A percentile compares a stretch with the other conserved stretches of the same genome.
phyloP scores from a whole-genome alignment of 768 basidiomycete species.

The Pleurotus sapidus region DNA sequence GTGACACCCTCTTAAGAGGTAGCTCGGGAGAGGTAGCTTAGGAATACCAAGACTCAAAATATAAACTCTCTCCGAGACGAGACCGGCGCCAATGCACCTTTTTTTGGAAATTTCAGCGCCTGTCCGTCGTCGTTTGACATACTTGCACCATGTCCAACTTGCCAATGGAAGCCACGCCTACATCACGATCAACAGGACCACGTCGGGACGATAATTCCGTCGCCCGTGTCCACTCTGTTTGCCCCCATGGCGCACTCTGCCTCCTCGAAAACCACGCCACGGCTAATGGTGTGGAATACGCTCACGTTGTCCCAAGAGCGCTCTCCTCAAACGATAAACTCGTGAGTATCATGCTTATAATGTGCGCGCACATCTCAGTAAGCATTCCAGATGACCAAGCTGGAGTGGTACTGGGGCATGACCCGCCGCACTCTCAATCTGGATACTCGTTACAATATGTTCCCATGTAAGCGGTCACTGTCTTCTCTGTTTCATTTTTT shows the following conservation, averaged over 20 bases:
- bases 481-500: not conserved
- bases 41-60: too few species aligned
- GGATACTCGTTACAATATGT: conserved; percentile 15
- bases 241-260: not conserved
- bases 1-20: too few species aligned
- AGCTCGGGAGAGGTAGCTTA: too few species aligned
- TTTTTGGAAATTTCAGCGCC: too few species aligned
- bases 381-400: conserved; percentile 7
- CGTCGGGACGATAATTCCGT: not conserved
- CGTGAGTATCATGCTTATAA: not conserved
- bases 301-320: not conserved
- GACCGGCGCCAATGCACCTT: too few species aligned
- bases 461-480: conserved; percentile 8
- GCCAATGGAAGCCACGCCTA: not conserved
- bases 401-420: conserved; percentile 16
- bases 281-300: not conserved
- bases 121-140: too few species aligned
- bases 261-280: not conserved
- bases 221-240: not conserved
- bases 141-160: not conserved
- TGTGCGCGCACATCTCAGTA: not conserved
- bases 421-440: conserved; percentile 10
- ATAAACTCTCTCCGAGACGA: too few species aligned
- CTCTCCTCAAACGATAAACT: not conserved
- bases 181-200: not conserved